A percentile compares a stretch with the other conserved stretches of the same genome.
Evolutionary conservation across 176 grass and related monocot genomes (phyloP).

Genomic region (Chrysopogon serrulatus): DNA sequence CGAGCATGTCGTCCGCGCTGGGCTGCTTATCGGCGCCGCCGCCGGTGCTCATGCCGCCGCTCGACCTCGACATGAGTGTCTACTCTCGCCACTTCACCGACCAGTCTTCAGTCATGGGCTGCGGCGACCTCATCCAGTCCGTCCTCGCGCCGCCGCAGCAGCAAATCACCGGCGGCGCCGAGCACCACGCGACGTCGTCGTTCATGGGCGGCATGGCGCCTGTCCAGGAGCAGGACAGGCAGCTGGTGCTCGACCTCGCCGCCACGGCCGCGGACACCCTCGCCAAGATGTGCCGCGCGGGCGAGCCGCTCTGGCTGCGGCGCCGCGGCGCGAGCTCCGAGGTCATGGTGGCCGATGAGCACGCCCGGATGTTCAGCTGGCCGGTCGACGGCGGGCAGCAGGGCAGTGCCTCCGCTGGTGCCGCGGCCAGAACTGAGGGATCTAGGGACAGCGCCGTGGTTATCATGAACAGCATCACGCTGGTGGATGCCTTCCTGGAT

Average conservation of each 20-base stretch:
- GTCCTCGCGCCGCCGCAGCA: slow-evolving; percentile 4
- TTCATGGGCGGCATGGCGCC: slow-evolving; percentile 33
- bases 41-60: slow-evolving; percentile 46
- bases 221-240: slow-evolving; percentile 70
- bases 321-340: slow-evolving; percentile 10
- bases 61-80: slow-evolving; percentile 87
- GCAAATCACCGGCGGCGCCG: background rate
- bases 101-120: slow-evolving; percentile 42
- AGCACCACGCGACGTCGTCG: background rate
- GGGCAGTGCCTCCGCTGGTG: background rate
- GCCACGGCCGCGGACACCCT: slow-evolving; percentile 61
- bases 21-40: slow-evolving; percentile 34
- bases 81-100: slow-evolving; percentile 76
- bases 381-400: slow-evolving; percentile 56
- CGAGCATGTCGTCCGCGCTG: slow-evolving; percentile 24
- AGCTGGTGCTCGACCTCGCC: slow-evolving; percentile 69
- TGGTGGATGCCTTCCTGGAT: slow-evolving; percentile 87
- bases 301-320: slow-evolving; percentile 57
- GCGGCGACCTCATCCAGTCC: slow-evolving; percentile 44
- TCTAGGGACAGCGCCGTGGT: slow-evolving; percentile 72
- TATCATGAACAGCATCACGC: slow-evolving; percentile 95
- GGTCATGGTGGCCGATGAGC: slow-evolving; percentile 52
- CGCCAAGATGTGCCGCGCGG: slow-evolving; percentile 49
- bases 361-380: slow-evolving; percentile 60
- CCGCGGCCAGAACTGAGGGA: slow-evolving; percentile 47